phyloP scores from a whole-genome alignment of 305 asterid genomes.

The Coffea humblotiana region DNA sequence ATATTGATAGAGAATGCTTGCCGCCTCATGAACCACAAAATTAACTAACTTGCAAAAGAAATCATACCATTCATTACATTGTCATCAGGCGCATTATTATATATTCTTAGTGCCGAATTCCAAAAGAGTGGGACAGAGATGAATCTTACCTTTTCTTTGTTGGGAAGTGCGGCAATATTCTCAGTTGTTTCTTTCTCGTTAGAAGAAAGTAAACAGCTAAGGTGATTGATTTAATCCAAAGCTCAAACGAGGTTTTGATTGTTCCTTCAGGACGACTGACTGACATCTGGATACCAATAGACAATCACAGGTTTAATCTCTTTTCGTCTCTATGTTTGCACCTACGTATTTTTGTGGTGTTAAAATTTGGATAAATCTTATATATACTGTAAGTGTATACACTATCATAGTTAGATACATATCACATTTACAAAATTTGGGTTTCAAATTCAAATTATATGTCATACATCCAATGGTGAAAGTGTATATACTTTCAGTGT shows the following conservation, averaged over 20 bases:
- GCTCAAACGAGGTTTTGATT: neutral
- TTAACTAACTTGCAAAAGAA: neutral
- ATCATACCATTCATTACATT: neutral
- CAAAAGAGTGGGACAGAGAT: neutral
- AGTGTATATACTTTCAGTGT: too few species aligned
- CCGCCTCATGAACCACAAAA: neutral
- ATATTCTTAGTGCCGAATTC: neutral
- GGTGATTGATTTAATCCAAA: neutral
- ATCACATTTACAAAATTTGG: too few species aligned
- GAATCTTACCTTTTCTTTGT: neutral
- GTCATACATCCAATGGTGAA: too few species aligned
- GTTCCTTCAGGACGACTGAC: neutral
- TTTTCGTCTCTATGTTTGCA: neutral
- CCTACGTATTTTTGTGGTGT: neutral
- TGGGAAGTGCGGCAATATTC: neutral
- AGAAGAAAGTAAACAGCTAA: neutral
- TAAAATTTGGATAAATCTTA: too few species aligned
- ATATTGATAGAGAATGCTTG: neutral
- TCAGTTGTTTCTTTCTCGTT: neutral
- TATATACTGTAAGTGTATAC: too few species aligned
- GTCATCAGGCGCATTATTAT: neutral
- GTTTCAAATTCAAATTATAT: too few species aligned
- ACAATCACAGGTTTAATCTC: neutral
- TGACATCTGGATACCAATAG: neutral
- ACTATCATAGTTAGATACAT: too few species aligned